phyloP scores from a whole-genome alignment of 345 rosid genomes.

The Citrus hindsii region DNA sequence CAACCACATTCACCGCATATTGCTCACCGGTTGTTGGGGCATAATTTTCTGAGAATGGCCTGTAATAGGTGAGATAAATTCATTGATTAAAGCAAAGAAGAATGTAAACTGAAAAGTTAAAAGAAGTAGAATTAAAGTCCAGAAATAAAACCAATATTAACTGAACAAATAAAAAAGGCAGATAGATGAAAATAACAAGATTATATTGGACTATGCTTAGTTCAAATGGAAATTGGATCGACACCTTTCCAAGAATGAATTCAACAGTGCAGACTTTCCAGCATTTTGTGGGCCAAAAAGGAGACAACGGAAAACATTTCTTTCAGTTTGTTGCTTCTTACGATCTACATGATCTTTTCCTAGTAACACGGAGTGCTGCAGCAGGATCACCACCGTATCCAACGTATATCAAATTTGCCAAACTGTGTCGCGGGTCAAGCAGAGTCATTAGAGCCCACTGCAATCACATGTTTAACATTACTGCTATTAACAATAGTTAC shows the following conservation, averaged over 20 bases:
- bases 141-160: not conserved
- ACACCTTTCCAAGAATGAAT: constrained; percentile 72
- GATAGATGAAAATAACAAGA: constrained; percentile 12
- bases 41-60: constrained; percentile 55
- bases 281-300: constrained; percentile 74
- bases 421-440: constrained; percentile 53
- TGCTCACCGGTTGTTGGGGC: constrained; percentile 42
- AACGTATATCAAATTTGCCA: constrained; percentile 67
- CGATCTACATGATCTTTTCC: constrained; percentile 63
- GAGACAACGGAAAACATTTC: constrained; percentile 64
- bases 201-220: not conserved
- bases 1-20: constrained; percentile 58
- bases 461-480: constrained; percentile 26
- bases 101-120: not conserved
- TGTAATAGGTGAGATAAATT: constrained; percentile 21
- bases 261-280: constrained; percentile 68
- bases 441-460: constrained; percentile 85
- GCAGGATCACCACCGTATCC: constrained; percentile 71
- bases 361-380: constrained; percentile 55
- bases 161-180: not conserved
- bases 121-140: not conserved
- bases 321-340: constrained; percentile 69
- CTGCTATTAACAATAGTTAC: constrained; percentile 13
- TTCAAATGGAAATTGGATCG: constrained; percentile 8
- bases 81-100: not conserved